Evolutionary conservation across 139 green algal species (phyloP).

Genomic region (Chlorella sorokiniana): DNA sequence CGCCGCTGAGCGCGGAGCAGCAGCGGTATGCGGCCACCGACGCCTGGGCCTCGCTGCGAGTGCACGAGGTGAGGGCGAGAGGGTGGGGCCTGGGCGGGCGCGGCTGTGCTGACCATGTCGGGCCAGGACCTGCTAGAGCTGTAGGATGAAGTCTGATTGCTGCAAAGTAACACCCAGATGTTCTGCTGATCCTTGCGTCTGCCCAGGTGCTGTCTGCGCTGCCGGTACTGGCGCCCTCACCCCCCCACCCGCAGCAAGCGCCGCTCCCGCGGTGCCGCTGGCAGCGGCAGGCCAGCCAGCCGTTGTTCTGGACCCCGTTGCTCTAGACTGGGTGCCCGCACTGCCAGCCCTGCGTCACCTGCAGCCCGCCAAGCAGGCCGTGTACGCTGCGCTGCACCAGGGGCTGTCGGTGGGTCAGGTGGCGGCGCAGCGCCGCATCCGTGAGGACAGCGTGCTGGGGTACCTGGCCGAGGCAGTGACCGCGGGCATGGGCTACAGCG

Average conservation of each 20-base stretch:
- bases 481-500: slow-evolving; percentile 46
- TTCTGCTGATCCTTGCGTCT: background rate
- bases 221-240: background rate
- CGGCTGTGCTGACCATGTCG: too few relatives aligned
- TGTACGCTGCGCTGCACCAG: slow-evolving; percentile 38
- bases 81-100: too few relatives aligned
- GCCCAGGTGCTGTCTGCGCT: slow-evolving; percentile 9
- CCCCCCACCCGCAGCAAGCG: background rate
- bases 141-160: too few relatives aligned
- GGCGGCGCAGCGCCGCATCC: slow-evolving; percentile 36
- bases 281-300: background rate
- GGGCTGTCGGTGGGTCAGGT: slow-evolving; percentile 25
- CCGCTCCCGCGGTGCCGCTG: too few relatives aligned
- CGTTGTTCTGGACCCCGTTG: background rate
- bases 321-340: slow-evolving; percentile 30
- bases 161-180: background rate
- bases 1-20: slow-evolving; percentile 37
- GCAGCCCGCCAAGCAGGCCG: slow-evolving; percentile 53
- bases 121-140: too few relatives aligned
- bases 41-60: slow-evolving; percentile 47
- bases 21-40: slow-evolving; percentile 57
- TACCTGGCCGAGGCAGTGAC: slow-evolving; percentile 57
- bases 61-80: slow-evolving; percentile 37
- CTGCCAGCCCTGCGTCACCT: slow-evolving; percentile 15
- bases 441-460: slow-evolving; percentile 41